Percentiles rank a stretch among this genome's conserved stretches.
phyloP scores from a whole-genome alignment of 768 basidiomycete genomes.

The Pulveroboletus sp. region DNA sequence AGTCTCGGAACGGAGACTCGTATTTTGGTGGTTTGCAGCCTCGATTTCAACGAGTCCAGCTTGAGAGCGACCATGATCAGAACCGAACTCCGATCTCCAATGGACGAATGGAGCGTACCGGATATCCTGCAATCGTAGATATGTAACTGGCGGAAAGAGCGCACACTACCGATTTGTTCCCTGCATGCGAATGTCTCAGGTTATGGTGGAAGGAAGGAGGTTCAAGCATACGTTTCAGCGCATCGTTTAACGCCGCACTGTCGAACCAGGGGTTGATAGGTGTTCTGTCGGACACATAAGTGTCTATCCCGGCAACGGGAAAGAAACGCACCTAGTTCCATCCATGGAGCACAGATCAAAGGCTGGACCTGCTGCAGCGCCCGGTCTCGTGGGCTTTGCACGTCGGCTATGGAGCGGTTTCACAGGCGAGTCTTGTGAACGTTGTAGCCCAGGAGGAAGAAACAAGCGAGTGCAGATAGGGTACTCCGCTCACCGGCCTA shows the following conservation, averaged over 20 bases:
- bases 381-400: constrained; percentile 70
- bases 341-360: constrained; percentile 65
- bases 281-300: constrained; percentile 35
- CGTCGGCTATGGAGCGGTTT: constrained; percentile 34
- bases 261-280: constrained; percentile 62
- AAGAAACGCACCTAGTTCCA: constrained; percentile 54
- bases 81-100: not conserved
- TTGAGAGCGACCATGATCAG: constrained; percentile 30
- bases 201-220: not conserved
- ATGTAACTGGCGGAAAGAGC: constrained; percentile 89
- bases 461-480: constrained; percentile 17
- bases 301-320: constrained; percentile 8
- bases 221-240: constrained; percentile 64
- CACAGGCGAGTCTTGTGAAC: constrained; percentile 10
- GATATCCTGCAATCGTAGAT: constrained; percentile 90
- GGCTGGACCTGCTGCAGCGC: constrained; percentile 56
- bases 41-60: constrained; percentile 93
- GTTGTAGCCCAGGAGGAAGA: constrained; percentile 17
- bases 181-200: constrained; percentile 35
- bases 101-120: constrained; percentile 40
- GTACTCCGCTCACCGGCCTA: constrained; percentile 20
- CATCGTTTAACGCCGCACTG: constrained; percentile 56
- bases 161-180: constrained; percentile 83
- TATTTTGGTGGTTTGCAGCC: constrained; percentile 80
- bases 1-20: constrained; percentile 70